A percentile compares a stretch with the other conserved stretches of the same genome.
phyloP scores from a whole-genome alignment of 495 filamentous ascomycete species.

The Trichoderma erinaceum region DNA sequence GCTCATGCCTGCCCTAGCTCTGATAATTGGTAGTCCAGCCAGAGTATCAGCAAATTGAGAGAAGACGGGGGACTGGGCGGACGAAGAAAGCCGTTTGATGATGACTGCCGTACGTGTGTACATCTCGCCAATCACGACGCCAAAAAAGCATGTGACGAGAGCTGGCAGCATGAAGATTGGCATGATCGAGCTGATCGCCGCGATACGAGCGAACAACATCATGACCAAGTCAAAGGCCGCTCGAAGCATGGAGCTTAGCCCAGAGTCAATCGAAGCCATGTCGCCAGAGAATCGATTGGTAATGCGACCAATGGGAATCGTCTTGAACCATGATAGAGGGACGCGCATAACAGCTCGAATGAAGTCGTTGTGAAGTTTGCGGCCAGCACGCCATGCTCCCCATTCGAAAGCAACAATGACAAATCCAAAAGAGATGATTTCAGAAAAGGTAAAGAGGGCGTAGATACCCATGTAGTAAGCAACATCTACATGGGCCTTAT shows the following conservation, averaged over 20 bases:
- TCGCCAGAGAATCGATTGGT: conserved; percentile 53
- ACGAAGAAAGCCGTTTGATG: conserved; percentile 37
- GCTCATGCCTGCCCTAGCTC: conserved; percentile 41
- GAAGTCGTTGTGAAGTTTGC: conserved; percentile 39
- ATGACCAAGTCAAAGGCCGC: conserved; percentile 32
- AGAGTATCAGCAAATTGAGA: conserved; percentile 47
- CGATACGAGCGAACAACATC: conserved; percentile 37
- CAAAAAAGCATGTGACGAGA: conserved; percentile 34
- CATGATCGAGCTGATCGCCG: conserved; percentile 43
- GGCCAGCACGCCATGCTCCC: conserved; percentile 42
- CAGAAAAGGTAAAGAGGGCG: conserved; percentile 28
- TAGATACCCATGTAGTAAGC: conserved; percentile 36
- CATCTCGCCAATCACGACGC: conserved; percentile 42
- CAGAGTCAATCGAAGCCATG: conserved; percentile 37
- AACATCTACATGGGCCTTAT: conserved; percentile 28
- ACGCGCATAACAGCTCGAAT: conserved; percentile 42
- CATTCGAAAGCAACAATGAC: conserved; percentile 31
- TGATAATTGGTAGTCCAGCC: conserved; percentile 42
- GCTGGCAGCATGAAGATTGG: conserved; percentile 45
- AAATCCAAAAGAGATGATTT: conserved; percentile 27
- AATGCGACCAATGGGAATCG: conserved; percentile 49
- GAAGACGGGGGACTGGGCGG: conserved; percentile 44
- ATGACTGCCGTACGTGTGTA: conserved; percentile 44
- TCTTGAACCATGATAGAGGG: conserved; percentile 50
- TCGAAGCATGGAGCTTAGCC: conserved; percentile 35